A percentile compares a stretch with the other conserved stretches of the same genome.
These are phyloP conservation scores for Stephania yunnanensis DNA, from an alignment of 164 flowering plant species.

Conservation along the genomic window DNA sequence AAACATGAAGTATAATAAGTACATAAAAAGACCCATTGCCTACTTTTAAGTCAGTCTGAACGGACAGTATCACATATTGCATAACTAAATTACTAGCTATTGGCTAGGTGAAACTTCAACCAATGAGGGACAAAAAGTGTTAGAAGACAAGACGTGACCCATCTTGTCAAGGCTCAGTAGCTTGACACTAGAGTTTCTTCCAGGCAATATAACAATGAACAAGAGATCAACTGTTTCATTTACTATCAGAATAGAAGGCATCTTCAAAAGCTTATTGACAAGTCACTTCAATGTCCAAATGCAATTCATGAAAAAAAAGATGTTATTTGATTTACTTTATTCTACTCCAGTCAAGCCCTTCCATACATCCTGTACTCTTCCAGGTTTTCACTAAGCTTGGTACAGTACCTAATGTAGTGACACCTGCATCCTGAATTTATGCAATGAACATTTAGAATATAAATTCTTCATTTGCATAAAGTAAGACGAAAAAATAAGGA, in stretches of 20 bases:
- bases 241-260: neutral
- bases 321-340: slow-evolving; percentile 43
- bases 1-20: too few species aligned
- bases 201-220: neutral
- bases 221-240: neutral
- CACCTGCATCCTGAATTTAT: slow-evolving; percentile 77
- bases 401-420: slow-evolving; percentile 78
- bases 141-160: neutral
- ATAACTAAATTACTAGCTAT: too few species aligned
- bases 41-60: too few species aligned
- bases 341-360: slow-evolving; percentile 86
- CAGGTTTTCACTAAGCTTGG: slow-evolving; percentile 93
- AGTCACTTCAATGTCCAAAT: neutral
- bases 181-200: too few species aligned
- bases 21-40: too few species aligned
- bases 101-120: too few species aligned
- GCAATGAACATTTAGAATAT: neutral
- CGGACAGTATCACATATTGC: too few species aligned
- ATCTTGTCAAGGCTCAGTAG: neutral
- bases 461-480: neutral
- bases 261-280: neutral
- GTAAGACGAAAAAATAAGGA: neutral
- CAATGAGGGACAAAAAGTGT: too few species aligned
- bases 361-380: slow-evolving; percentile 74
- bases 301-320: too few species aligned